A percentile compares a stretch with the other conserved stretches of the same genome.
Conservation (phyloP, 1,284 basidiomycete species). For the Microbotryum scabiosae region DNA sequence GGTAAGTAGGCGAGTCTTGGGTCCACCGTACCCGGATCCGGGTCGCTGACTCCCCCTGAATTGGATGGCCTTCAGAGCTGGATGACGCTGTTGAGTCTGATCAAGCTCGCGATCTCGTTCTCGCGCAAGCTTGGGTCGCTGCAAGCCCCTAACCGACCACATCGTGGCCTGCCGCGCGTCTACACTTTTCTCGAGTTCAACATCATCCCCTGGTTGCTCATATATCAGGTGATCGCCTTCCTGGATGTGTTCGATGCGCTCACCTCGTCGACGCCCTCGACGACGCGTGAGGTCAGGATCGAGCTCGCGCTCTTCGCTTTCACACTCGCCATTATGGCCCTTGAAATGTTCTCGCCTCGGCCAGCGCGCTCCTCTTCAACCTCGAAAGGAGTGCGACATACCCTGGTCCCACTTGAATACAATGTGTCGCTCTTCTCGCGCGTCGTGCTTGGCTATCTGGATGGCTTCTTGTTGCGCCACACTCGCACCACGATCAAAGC, state of each 20-base stretch:
- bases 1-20: slow-evolving; percentile 12
- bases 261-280: slow-evolving; percentile 36
- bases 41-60: too few species aligned
- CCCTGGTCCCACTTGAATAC: too few species aligned
- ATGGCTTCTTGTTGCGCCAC: too few species aligned
- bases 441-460: too few species aligned
- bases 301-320: slow-evolving; percentile 34
- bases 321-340: slow-evolving; percentile 37
- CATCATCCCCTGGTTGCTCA: slow-evolving; percentile 35
- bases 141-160: slow-evolving; percentile 22
- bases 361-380: not conserved
- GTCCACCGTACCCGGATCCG: not conserved
- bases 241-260: slow-evolving; percentile 37
- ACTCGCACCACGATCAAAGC: too few species aligned
- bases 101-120: slow-evolving; percentile 25
- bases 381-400: too few species aligned
- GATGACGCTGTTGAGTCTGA: slow-evolving; percentile 18
- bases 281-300: slow-evolving; percentile 8
- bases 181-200: slow-evolving; percentile 34
- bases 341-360: slow-evolving; percentile 39
- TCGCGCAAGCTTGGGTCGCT: slow-evolving; percentile 15
- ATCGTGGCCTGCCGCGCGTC: slow-evolving; percentile 15
- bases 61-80: slow-evolving; percentile 1
- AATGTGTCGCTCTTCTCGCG: too few species aligned
- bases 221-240: slow-evolving; percentile 38